phyloP scores from a whole-genome alignment of 1,284 basidiomycete species.

The Puccinia horiana region DNA sequence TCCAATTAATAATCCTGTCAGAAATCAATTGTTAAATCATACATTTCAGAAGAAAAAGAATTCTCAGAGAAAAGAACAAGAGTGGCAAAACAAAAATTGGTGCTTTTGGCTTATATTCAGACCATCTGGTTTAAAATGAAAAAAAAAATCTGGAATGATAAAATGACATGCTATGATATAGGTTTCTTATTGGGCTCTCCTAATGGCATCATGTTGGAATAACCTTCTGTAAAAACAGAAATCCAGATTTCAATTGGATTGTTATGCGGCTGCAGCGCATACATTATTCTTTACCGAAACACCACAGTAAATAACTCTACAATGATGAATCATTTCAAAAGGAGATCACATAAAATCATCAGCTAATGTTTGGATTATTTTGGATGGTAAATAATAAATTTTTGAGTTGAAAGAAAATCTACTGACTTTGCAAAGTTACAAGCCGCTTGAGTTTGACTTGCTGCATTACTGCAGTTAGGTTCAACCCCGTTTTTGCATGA shows the following conservation, averaged over 20 bases:
- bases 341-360: too few species aligned
- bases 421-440: constrained; percentile 7
- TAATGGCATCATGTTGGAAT: background rate
- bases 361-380: background rate
- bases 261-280: background rate
- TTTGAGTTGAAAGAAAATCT: background rate
- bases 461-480: background rate
- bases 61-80: too few species aligned
- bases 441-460: background rate
- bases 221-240: background rate
- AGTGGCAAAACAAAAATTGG: too few species aligned
- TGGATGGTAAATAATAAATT: background rate
- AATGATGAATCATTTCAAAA: background rate
- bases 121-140: background rate
- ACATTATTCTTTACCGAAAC: background rate
- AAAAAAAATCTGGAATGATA: background rate
- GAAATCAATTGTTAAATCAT: too few species aligned
- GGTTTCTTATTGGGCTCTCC: too few species aligned
- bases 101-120: background rate
- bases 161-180: too few species aligned
- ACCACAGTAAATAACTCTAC: background rate
- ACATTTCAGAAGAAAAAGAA: too few species aligned
- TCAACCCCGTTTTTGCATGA: background rate
- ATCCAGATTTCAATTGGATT: background rate
- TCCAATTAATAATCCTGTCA: too few species aligned